Conservation (phyloP, 371 early-diverging fungal species). For the Parasitella parasitica region DNA sequence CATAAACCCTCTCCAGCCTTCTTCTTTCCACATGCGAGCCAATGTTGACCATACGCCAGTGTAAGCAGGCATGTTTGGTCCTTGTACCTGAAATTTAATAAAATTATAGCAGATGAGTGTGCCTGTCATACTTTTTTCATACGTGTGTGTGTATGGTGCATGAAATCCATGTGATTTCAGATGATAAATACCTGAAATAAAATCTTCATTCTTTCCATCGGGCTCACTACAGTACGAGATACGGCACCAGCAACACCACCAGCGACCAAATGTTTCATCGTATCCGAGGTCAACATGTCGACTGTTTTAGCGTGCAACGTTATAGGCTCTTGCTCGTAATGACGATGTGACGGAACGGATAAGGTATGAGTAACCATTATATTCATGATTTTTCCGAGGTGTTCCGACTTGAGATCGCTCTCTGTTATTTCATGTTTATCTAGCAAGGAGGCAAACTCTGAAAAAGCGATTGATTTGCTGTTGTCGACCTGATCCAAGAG, state of each 20-base stretch:
- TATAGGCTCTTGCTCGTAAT: background rate
- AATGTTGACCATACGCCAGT: conserved; percentile 73
- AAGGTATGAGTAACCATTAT: conserved; percentile 27
- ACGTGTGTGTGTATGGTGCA: background rate
- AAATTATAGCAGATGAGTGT: background rate
- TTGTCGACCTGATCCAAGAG: background rate
- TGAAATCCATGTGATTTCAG: conserved; percentile 30
- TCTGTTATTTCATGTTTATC: conserved; percentile 23
- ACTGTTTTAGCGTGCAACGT: conserved; percentile 25
- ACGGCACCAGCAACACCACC: conserved; percentile 93
- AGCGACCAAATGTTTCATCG: conserved; percentile 81
- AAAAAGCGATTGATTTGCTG: conserved; percentile 14
- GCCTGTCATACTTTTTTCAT: background rate
- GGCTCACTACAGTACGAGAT: conserved; percentile 89
- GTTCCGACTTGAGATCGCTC: conserved; percentile 34
- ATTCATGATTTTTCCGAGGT: conserved; percentile 35
- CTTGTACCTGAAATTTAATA: conserved; percentile 69
- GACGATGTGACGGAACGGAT: conserved; percentile 7
- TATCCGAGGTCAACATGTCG: conserved; percentile 33
- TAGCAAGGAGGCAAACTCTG: conserved; percentile 36
- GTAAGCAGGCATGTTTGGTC: conserved; percentile 64
- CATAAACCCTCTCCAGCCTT: conserved; percentile 84
- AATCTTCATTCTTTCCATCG: conserved; percentile 92
- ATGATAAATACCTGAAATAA: conserved; percentile 75
- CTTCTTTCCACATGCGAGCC: conserved; percentile 84